Conservation (phyloP, 139 green algal genomes). For the Prasinococcaceae sp. region DNA sequence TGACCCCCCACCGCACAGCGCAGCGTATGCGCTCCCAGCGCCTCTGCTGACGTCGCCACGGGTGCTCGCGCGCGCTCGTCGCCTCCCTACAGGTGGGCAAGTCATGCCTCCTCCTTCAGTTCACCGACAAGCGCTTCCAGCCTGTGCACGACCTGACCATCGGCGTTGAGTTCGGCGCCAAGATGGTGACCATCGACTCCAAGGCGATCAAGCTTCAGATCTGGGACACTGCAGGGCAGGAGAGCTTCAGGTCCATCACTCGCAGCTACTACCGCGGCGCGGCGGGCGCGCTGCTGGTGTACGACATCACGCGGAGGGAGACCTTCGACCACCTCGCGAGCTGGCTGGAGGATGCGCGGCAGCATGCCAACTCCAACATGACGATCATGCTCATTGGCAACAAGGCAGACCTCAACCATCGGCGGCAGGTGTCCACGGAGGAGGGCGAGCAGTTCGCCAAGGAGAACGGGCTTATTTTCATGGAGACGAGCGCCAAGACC, state of each 20-base stretch:
- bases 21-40: too few relatives aligned
- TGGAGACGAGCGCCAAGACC: constrained; percentile 96
- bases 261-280: constrained; percentile 95
- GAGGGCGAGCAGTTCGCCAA: constrained; percentile 96
- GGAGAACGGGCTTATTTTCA: constrained; percentile 95
- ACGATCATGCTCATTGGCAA: constrained; percentile 99
- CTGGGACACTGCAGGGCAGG: constrained; percentile 71
- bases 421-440: constrained; percentile 81
- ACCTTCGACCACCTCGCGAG: constrained; percentile 94
- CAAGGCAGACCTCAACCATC: constrained; percentile 88
- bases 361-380: constrained; percentile 99
- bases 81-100: constrained; percentile 83
- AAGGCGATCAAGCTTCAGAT: constrained; percentile 98
- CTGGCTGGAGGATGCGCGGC: constrained; percentile 95
- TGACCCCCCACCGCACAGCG: too few relatives aligned
- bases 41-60: neutral
- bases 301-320: constrained; percentile 95
- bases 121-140: constrained; percentile 99
- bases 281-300: constrained; percentile 95
- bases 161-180: constrained; percentile 88
- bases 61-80: neutral
- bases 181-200: constrained; percentile 95
- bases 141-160: constrained; percentile 78
- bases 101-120: constrained; percentile 97
- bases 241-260: constrained; percentile 96